Conservation (phyloP, 1,139 yeast genomes). For the Yamadazyma oceani region DNA sequence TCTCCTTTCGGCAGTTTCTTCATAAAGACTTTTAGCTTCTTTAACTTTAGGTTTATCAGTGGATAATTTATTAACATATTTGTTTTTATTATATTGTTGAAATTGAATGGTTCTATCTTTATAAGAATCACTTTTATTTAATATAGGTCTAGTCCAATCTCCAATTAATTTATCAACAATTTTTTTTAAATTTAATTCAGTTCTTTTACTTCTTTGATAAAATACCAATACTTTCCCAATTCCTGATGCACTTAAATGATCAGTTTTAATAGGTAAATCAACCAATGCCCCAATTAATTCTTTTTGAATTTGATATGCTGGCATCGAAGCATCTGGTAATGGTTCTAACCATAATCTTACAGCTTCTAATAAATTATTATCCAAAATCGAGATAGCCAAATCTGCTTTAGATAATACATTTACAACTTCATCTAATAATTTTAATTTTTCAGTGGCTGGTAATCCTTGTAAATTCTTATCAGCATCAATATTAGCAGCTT, state of each 20-base stretch:
- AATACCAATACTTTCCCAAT: constrained; percentile 93
- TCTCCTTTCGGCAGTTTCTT: constrained; percentile 88
- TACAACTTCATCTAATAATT: constrained; percentile 75
- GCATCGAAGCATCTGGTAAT: constrained; percentile 94
- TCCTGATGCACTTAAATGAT: constrained; percentile 91
- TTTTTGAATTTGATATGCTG: constrained; percentile 94
- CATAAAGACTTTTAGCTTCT: constrained; percentile 66
- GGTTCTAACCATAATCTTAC: constrained; percentile 98
- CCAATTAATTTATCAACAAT: constrained; percentile 89
- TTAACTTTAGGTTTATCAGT: constrained; percentile 29
- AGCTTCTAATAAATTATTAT: constrained; percentile 89
- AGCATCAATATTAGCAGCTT: constrained; percentile 88
- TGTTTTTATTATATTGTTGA: constrained; percentile 66
- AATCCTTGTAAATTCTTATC: constrained; percentile 74
- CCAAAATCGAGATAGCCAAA: constrained; percentile 88
- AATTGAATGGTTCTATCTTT: constrained; percentile 80
- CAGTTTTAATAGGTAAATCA: constrained; percentile 88
- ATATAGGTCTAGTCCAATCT: constrained; percentile 97
- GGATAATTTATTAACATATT: constrained; percentile 48
- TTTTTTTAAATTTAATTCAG: constrained; percentile 83
- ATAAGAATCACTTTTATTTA: constrained; percentile 93
- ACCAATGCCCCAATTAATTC: constrained; percentile 74
- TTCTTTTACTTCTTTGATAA: constrained; percentile 87
- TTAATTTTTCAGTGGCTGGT: constrained; percentile 86
- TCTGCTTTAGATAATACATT: constrained; percentile 77